These are phyloP conservation scores for Xerophyta viscosa DNA, from an alignment of 106 monocot genomes.

Conservation along the genomic window DNA sequence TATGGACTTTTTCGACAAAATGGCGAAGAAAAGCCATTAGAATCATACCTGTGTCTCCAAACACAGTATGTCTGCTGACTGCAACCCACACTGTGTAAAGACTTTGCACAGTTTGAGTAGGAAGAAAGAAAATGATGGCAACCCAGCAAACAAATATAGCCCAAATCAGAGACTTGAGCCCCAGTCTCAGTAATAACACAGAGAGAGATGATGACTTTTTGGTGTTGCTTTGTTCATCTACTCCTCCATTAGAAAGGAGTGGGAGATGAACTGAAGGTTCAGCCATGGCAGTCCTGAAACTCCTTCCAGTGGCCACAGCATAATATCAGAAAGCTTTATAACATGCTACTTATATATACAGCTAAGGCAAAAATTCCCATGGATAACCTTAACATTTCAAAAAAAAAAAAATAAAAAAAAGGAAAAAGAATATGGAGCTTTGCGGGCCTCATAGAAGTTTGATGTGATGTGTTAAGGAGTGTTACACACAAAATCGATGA, in stretches of 20 bases:
- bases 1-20: too few relatives aligned
- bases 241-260: constrained; percentile 19
- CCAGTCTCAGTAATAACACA: constrained; percentile 15
- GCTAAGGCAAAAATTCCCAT: too few relatives aligned
- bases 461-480: too few relatives aligned
- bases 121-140: constrained; percentile 34
- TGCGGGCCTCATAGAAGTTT: too few relatives aligned
- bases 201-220: constrained; percentile 8
- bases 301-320: too few relatives aligned
- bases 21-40: not conserved
- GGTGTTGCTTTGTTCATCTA: constrained; percentile 3
- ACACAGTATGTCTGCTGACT: constrained; percentile 20
- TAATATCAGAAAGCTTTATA: too few relatives aligned
- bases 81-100: constrained; percentile 1
- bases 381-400: too few relatives aligned
- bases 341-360: too few relatives aligned
- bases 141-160: constrained; percentile 41
- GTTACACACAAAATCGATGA: too few relatives aligned
- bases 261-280: constrained; percentile 20
- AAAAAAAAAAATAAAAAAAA: too few relatives aligned
- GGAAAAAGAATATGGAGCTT: too few relatives aligned
- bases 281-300: constrained; percentile 32
- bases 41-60: constrained; percentile 46
- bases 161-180: constrained; percentile 64
- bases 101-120: constrained; percentile 11